A percentile compares a stretch with the other conserved stretches of the same genome.
Evolutionary conservation across 108 stramenopile genomes (phyloP).

Genomic region (Seminavis robusta): DNA sequence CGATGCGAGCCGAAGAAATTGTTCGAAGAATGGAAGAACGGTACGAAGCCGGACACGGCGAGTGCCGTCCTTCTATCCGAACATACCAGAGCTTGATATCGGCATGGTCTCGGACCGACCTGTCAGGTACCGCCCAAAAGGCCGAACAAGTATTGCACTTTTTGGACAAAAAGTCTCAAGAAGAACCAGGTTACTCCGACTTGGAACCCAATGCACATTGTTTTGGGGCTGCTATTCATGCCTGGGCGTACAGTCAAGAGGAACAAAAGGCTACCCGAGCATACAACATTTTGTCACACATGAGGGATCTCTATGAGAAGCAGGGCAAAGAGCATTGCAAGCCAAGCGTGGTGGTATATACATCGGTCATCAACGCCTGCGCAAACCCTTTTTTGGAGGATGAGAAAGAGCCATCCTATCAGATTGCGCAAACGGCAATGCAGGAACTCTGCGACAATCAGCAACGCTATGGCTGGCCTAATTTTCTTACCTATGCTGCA

Average conservation of each 20-base stretch:
- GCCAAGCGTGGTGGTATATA: slow-evolving; percentile 57
- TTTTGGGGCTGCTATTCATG: slow-evolving; percentile 45
- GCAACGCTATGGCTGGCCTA: slow-evolving; percentile 37
- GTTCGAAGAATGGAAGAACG: slow-evolving; percentile 45
- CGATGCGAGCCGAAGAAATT: slow-evolving; percentile 28
- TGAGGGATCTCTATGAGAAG: slow-evolving; percentile 36
- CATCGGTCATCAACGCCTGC: slow-evolving; percentile 68
- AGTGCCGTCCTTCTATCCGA: slow-evolving; percentile 26
- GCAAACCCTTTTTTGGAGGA: slow-evolving; percentile 39
- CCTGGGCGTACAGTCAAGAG: slow-evolving; percentile 39
- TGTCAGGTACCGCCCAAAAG: slow-evolving; percentile 32
- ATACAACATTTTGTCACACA: slow-evolving; percentile 33
- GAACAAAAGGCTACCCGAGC: slow-evolving; percentile 41
- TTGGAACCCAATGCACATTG: slow-evolving; percentile 28
- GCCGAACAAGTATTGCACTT: slow-evolving; percentile 40
- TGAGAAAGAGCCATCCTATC: slow-evolving; percentile 39
- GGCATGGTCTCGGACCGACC: slow-evolving; percentile 25
- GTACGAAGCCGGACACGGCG: slow-evolving; percentile 20
- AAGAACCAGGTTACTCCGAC: slow-evolving; percentile 1
- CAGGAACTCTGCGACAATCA: slow-evolving; percentile 22
- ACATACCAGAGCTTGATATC: slow-evolving; percentile 34
- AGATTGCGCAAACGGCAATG: slow-evolving; percentile 18
- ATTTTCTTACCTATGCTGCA: slow-evolving; percentile 61
- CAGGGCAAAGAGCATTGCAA: slow-evolving; percentile 14
- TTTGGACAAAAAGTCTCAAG: slow-evolving; percentile 7